Base-by-base conservation (phyloP, 2,329 filamentous ascomycete species). In the Talaromyces verruculosus region DNA sequence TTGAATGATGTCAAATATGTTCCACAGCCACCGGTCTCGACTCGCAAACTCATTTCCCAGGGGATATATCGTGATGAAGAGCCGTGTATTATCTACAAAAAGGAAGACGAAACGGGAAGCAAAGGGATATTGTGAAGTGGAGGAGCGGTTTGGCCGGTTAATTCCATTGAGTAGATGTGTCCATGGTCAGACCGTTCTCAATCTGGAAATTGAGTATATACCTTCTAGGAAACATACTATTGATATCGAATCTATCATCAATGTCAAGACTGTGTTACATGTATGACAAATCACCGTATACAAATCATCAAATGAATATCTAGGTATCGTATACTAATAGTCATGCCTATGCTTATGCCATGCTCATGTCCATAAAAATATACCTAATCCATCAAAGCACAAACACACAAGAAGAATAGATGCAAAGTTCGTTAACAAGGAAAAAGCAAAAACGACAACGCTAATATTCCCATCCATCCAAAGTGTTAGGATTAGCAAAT, bases 381-480 rank as follows among this genome's bases (percentile, higher is more conserved):
- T 57, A 57, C 53, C 30, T 55, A 17, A 37, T 15, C 11, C n/a
- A 57, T 25, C n/a, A 37, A 37, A 37, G 53, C n/a, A 15, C n/a
- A 22, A 57, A 19, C 10, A 7, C 22, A 37, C 15, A 57, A 1
- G 7, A 55, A 3, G 15, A 33, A 35, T 11, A 22, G 8, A 55
- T 37, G 51, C 30, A 37, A 22, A 33, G 17, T 37, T 37, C 30
- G 22, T 55, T 11, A 43, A 43, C 17, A 19, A 43, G 19, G 33
- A 10, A 17, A 59, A 59, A 59, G 55, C 17, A 39, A 41, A 58
- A 59, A 43, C 3, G 11, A 43, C 22, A 33, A 43, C 57, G 35
- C 57, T 60, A 43, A 22, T n/a, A 45, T 60, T 60, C 39, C 57
- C 37, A 45, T 59, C 35, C 57, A 30, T 58, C 33, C 55, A 28